Conservation (phyloP, 306 rosid species). For the Prinsepia uniflora region DNA sequence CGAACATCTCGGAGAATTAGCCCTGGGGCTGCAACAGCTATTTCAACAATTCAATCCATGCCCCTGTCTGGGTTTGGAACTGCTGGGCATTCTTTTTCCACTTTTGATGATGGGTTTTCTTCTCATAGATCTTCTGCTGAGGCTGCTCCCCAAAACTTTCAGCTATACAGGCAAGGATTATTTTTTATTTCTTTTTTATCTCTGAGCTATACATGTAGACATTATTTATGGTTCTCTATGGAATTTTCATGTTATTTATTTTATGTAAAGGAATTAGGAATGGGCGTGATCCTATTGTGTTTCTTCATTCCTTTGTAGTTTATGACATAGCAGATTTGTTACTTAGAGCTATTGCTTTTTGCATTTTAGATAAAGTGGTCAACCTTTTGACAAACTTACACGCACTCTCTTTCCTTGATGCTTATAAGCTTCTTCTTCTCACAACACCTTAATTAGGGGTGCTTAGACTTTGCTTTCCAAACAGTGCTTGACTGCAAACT, state of each 20-base stretch:
- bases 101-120: conserved; percentile 82
- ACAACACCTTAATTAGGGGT: neutral
- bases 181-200: neutral
- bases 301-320: neutral
- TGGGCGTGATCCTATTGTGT: neutral
- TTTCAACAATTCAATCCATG: conserved; percentile 95
- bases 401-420: neutral
- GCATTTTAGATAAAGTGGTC: neutral
- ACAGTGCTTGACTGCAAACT: neutral
- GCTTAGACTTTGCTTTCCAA: neutral
- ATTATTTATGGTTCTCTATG: neutral
- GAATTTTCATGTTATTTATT: neutral
- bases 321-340: neutral
- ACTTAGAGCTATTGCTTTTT: neutral
- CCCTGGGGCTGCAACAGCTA: conserved; percentile 92
- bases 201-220: conserved; percentile 49
- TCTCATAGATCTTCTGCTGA: conserved; percentile 67
- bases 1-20: conserved; percentile 92
- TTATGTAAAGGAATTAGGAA: neutral
- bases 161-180: conserved; percentile 68
- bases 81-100: conserved; percentile 79
- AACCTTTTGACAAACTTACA: neutral
- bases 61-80: conserved; percentile 93
- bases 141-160: conserved; percentile 85
- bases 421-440: neutral